phyloP scores from a whole-genome alignment of 140 eudicot genomes.

The Erigeron philadelphicus region DNA sequence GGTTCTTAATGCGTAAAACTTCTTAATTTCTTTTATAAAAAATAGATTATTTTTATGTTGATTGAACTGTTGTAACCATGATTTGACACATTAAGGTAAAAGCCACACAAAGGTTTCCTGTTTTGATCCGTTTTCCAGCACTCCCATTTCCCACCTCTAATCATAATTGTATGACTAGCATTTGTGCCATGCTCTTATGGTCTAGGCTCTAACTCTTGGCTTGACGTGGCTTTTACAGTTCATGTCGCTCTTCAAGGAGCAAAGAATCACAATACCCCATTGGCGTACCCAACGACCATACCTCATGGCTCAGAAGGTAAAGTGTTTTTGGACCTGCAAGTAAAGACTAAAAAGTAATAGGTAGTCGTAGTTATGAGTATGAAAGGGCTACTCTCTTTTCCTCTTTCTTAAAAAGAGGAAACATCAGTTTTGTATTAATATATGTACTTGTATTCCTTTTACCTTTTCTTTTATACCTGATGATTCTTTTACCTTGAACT shows the following conservation, averaged over 20 bases:
- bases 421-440: not conserved
- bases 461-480: not conserved
- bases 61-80: not conserved
- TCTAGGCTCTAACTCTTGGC: conserved; percentile 2
- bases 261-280: conserved; percentile 65
- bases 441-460: not conserved
- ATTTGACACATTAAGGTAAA: not conserved
- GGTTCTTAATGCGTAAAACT: not conserved
- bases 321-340: not conserved
- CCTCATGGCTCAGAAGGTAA: conserved; percentile 78
- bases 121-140: not conserved
- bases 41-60: not conserved
- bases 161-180: not conserved
- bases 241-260: conserved; percentile 78
- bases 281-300: conserved; percentile 90
- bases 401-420: no score
- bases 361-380: not conserved
- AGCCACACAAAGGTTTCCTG: not conserved
- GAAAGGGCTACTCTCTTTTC: no score
- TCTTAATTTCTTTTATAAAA: not conserved
- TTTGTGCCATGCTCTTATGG: not conserved
- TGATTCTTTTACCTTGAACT: not conserved
- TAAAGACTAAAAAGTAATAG: not conserved
- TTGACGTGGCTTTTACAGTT: conserved; percentile 43
- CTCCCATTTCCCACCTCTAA: not conserved